A percentile compares a stretch with the other conserved stretches of the same genome.
These are phyloP conservation scores for Elasticomyces elasticus DNA, from an alignment of 495 filamentous ascomycete species.

Conservation along the genomic window DNA sequence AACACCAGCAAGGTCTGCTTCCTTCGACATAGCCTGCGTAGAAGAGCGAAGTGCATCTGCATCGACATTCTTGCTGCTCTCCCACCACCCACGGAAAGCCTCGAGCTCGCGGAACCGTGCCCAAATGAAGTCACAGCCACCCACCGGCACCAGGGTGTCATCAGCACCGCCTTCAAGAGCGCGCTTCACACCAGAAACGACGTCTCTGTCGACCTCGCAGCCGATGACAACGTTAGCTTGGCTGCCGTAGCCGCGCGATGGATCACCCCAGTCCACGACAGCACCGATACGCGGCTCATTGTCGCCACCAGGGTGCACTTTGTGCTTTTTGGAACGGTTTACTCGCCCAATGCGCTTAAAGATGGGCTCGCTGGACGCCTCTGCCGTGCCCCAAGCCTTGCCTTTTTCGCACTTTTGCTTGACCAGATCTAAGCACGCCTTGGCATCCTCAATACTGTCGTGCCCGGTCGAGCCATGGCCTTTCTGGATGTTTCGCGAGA, in stretches of 20 bases:
- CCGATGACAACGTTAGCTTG: slow-evolving; percentile 62
- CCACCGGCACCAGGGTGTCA: slow-evolving; percentile 50
- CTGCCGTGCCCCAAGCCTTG: slow-evolving; percentile 66
- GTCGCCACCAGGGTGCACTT: slow-evolving; percentile 34
- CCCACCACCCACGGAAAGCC: slow-evolving; percentile 73
- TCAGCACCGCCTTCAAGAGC: slow-evolving; percentile 44
- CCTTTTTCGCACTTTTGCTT: slow-evolving; percentile 94
- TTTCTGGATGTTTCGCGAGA: slow-evolving; percentile 77
- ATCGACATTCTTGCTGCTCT: slow-evolving; percentile 30
- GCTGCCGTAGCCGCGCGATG: slow-evolving; percentile 59
- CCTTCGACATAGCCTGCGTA: slow-evolving; percentile 4
- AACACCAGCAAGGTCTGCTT: slow-evolving; percentile 32
- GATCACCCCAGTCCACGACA: slow-evolving; percentile 80
- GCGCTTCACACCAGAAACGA: slow-evolving; percentile 57
- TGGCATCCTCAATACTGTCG: slow-evolving; percentile 85
- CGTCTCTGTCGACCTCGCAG: slow-evolving; percentile 63
- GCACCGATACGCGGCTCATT: slow-evolving; percentile 59
- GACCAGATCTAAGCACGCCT: slow-evolving; percentile 79
- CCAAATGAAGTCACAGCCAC: slow-evolving; percentile 81
- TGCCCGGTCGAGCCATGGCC: slow-evolving; percentile 61
- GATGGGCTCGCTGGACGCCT: slow-evolving; percentile 66
- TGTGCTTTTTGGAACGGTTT: slow-evolving; percentile 41
- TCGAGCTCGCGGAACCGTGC: slow-evolving; percentile 81
- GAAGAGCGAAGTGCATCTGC: slow-evolving; percentile 28
- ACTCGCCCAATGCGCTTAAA: slow-evolving; percentile 69